Conservation (phyloP, 2,329 filamentous ascomycete genomes). For the Clarireedia homoeocarpa region DNA sequence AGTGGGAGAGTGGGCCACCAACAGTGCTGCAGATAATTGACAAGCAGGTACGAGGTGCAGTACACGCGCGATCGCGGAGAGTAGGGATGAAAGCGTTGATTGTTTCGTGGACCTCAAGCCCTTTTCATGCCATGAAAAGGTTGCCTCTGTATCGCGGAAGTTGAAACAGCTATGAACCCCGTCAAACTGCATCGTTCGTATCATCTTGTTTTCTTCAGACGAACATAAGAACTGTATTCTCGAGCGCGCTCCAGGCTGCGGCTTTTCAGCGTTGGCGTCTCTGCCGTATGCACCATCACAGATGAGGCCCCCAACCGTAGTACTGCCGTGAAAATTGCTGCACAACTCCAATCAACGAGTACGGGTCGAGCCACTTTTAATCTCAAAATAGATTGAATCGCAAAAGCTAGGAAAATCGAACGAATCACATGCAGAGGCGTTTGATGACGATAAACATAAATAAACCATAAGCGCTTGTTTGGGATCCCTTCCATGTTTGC, state of each 20-base stretch:
- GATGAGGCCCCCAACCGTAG: neutral
- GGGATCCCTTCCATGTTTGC: too few species aligned
- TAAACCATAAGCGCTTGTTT: neutral
- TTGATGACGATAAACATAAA: neutral
- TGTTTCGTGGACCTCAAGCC: too few species aligned
- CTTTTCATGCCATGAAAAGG: too few species aligned
- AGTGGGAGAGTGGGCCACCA: too few species aligned
- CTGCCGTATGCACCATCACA: too few species aligned
- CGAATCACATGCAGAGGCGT: neutral
- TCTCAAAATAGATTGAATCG: slow-evolving; percentile 12
- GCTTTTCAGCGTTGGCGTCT: neutral
- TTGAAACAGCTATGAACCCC: neutral
- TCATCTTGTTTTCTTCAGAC: neutral
- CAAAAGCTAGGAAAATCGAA: slow-evolving; percentile 2
- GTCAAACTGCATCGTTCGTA: neutral
- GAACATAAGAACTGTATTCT: neutral
- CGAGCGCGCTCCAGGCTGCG: neutral
- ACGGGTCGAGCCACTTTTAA: neutral
- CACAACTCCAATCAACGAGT: neutral
- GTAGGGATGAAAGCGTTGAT: too few species aligned
- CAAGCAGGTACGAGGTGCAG: too few species aligned
- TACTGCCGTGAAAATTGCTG: neutral
- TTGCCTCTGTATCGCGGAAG: neutral
- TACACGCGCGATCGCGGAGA: too few species aligned
- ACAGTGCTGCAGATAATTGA: too few species aligned